Conservation (phyloP, 2,329 filamentous ascomycete species). For the Fusarium continuum region DNA sequence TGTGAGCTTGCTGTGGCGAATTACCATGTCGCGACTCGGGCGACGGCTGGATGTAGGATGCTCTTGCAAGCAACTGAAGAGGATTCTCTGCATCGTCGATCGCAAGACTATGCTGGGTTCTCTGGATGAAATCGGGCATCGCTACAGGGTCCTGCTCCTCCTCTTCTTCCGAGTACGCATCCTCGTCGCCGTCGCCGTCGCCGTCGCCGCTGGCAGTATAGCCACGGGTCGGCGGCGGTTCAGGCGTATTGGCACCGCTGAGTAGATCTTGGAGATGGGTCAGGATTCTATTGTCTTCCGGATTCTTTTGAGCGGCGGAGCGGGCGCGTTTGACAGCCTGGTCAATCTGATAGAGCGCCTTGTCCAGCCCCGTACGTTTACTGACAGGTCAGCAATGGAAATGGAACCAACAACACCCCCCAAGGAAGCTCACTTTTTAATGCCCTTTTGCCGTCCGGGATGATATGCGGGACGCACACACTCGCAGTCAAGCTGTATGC, state of each 20-base stretch:
- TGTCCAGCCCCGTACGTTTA: slow-evolving; percentile 78
- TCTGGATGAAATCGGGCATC: slow-evolving; percentile 43
- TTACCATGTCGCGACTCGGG: slow-evolving; percentile 47
- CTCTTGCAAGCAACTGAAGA: slow-evolving; percentile 75
- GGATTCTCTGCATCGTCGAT: slow-evolving; percentile 80
- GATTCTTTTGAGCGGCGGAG: slow-evolving; percentile 52
- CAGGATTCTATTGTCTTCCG: slow-evolving; percentile 58
- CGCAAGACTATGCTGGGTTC: slow-evolving; percentile 62
- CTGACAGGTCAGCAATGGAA: slow-evolving; percentile 51
- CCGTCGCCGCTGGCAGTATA: slow-evolving; percentile 25
- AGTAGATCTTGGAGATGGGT: slow-evolving; percentile 55
- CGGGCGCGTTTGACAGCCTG: slow-evolving; percentile 70
- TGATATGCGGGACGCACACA: slow-evolving; percentile 79
- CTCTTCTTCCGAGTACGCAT: slow-evolving; percentile 47
- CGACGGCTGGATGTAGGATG: slow-evolving; percentile 72
- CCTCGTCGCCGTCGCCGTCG: slow-evolving; percentile 43
- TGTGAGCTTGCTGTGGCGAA: slow-evolving; percentile 40
- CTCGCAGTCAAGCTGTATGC: slow-evolving; percentile 64
- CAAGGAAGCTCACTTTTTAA: slow-evolving; percentile 71
- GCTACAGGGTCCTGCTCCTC: slow-evolving; percentile 41
- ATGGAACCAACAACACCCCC: background rate
- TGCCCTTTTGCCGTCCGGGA: slow-evolving; percentile 76
- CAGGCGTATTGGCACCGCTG: slow-evolving; percentile 40
- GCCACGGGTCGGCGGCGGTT: slow-evolving; percentile 27
- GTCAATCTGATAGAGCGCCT: slow-evolving; percentile 78